Conservation (phyloP, 2,329 filamentous ascomycete species). For the Colletotrichum caudatum region DNA sequence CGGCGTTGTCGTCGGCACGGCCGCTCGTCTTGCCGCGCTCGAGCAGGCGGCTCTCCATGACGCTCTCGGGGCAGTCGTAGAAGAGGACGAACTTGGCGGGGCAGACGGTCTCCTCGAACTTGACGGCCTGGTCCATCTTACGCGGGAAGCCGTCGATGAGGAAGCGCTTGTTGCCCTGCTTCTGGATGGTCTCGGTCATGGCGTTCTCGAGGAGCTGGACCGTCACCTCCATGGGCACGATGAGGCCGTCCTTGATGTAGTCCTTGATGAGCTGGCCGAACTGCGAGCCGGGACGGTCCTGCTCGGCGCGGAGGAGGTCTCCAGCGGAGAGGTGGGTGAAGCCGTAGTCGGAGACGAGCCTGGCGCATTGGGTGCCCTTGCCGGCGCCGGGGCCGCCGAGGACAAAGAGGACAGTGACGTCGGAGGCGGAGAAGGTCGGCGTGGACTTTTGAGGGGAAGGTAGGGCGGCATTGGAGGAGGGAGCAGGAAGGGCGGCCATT, state of each 20-base stretch:
- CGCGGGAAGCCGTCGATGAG: constrained; percentile 87
- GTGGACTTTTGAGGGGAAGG: constrained; percentile 64
- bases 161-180: constrained; percentile 73
- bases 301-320: constrained; percentile 93
- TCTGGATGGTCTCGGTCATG: constrained; percentile 78
- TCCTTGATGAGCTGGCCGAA: constrained; percentile 93
- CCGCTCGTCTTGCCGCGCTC: constrained; percentile 95
- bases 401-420: constrained; percentile 95
- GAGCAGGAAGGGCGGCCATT: constrained; percentile 55
- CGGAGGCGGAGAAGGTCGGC: constrained; percentile 78
- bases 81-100: constrained; percentile 89
- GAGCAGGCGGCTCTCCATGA: constrained; percentile 86
- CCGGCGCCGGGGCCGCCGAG: constrained; percentile 95
- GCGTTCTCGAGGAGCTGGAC: constrained; percentile 94
- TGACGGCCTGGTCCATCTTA: constrained; percentile 95
- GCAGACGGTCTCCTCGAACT: constrained; percentile 92
- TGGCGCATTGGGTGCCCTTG: constrained; percentile 95
- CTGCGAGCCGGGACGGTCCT: constrained; percentile 85
- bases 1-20: constrained; percentile 91
- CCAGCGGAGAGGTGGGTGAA: constrained; percentile 95
- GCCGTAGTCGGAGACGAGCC: constrained; percentile 86
- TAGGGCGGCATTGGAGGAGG: constrained; percentile 57
- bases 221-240: constrained; percentile 99
- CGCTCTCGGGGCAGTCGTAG: constrained; percentile 90
- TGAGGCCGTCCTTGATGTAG: constrained; percentile 93